Evolutionary conservation across 148 eudicot genomes (phyloP).

Genomic region (Fagopyrum homotropicum): DNA sequence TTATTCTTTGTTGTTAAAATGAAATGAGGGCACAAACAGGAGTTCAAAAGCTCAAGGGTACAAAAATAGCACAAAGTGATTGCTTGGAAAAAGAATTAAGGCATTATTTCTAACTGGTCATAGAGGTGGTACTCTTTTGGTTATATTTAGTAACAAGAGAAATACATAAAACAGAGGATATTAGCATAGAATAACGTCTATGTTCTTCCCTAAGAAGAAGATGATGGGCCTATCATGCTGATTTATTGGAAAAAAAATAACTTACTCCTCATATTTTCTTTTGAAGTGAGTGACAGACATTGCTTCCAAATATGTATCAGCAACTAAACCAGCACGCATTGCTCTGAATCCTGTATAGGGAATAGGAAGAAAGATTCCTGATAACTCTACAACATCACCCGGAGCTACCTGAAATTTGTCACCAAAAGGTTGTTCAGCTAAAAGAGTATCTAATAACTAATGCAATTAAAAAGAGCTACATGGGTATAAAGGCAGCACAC

Average conservation of each 20-base stretch:
- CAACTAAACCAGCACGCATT: constrained; percentile 96
- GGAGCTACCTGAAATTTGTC: constrained; percentile 60
- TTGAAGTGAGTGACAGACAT: constrained; percentile 95
- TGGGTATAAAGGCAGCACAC: constrained; percentile 25
- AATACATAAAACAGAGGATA: not conserved
- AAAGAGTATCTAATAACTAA: not conserved
- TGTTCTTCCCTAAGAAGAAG: not conserved
- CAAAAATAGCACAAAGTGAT: not conserved
- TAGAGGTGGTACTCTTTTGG: not conserved
- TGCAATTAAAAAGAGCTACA: not conserved
- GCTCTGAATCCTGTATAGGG: constrained; percentile 98
- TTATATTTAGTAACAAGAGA: not conserved
- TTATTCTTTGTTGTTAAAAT: too few relatives aligned
- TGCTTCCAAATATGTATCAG: constrained; percentile 97
- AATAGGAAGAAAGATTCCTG: constrained; percentile 94
- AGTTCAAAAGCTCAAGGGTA: too few relatives aligned
- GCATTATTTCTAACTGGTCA: not conserved
- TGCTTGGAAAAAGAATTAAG: not conserved
- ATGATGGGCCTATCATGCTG: not conserved
- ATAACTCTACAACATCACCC: constrained; percentile 91
- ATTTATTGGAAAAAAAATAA: not conserved
- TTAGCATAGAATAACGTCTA: not conserved
- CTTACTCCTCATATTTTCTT: constrained; percentile 99
- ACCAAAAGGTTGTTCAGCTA: not conserved
- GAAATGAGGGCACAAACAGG: too few relatives aligned